Evolutionary conservation across 2,329 filamentous ascomycete genomes (phyloP), one percentile per base, ranked within the genome.

Genomic region (Sclerotinia spermophila): DNA sequence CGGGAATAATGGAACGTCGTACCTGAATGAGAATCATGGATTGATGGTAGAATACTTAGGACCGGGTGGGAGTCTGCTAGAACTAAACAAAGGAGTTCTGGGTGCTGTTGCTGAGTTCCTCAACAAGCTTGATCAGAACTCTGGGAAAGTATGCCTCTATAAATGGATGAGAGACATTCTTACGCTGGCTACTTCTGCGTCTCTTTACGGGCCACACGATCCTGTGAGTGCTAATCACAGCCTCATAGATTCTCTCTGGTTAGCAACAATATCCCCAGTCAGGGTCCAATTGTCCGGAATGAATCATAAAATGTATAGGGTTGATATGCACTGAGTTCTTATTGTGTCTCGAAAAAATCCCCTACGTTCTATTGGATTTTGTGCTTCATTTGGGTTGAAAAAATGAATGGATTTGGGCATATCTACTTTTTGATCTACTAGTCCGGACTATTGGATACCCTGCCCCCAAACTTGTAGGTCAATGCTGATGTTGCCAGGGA

Each of bases 201-300:
- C 82, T 4, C 76, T 86, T n/a, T 86, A 82, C 70, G 84, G 84
- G 1, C 79, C 81, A 1, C 70, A 81, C 0, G 84, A 85, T 73
- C 83, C 83, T 0, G 79, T 84, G 44, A 77, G 74, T 17, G 67
- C 74, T 2, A 74, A 83, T 27, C 76, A 78, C 2, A 73, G 73
- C 3, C 74, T 84, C 8, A 73, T 82, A 21, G 77, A 82, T 19
- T 79, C 79, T n/a, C 79, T 84, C 30, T 81, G 79, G 81, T 74
- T 71, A 24, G 66, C 62, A 55, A 53, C 15, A 38, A 38, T 17
- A n/a, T 59, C 21, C 21, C 56, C 56, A n/a, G 33, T 24, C 33
- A 38, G 21, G 56, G 33, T 59, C 33, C 33, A 38, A 40, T 59
- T n/a, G 11, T 40, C 56, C 33, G 35, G 24, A n/a, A 33, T 59